Evolutionary conservation across 495 filamentous ascomycete species (phyloP), one percentile per base, ranked within the genome.

Genomic region (Talaromyces trachyspermus): DNA sequence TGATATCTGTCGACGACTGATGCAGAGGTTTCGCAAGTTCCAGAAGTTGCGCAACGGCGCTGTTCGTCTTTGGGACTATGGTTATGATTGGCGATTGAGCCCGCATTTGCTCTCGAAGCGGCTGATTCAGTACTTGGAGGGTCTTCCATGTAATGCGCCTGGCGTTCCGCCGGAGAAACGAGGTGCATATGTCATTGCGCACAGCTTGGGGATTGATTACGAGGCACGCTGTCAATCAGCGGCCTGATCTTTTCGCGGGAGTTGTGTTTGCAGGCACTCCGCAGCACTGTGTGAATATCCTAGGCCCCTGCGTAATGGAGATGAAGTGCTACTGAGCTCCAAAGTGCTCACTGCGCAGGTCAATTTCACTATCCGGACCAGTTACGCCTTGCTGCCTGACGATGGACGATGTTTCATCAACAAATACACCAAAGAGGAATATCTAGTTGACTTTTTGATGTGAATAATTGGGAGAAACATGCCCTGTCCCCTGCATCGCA

Each of bases 21-120:
- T 98, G 53, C 92, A 89, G 58, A 78, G 83, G 18, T 56, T 96
- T 23, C 73, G 77, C 48, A 80, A 83, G 26, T 85, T 78, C 46
- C 79, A 86, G 30, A 92, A 91, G 50, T 79, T 80, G 2, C 64
- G 74, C 30, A 75, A 72, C 11, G 86, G 86, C 19, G 83, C 76
- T 49, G 68, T 96, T 1, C 74, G 89, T 30, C 79, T 96, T 2
- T 85, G 85, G 63, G 83, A 96, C 51, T 98, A 92, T 55, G 89
- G 92, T 24, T 98, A 95, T 58, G 91, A 98, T 61, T 98, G 91
- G 91, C 79, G 92, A 23, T 68, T 98, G 45, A 88, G 85, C 49
- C 92, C 92, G 1, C 77, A 86, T 55, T 65, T 91, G 1, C 75
- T 94, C 2, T 88, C 85, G 1, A 67, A 71, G 8, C 76, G 76